Conservation (phyloP, 2,329 filamentous ascomycete genomes). For the Trichoderma pleuroti region DNA sequence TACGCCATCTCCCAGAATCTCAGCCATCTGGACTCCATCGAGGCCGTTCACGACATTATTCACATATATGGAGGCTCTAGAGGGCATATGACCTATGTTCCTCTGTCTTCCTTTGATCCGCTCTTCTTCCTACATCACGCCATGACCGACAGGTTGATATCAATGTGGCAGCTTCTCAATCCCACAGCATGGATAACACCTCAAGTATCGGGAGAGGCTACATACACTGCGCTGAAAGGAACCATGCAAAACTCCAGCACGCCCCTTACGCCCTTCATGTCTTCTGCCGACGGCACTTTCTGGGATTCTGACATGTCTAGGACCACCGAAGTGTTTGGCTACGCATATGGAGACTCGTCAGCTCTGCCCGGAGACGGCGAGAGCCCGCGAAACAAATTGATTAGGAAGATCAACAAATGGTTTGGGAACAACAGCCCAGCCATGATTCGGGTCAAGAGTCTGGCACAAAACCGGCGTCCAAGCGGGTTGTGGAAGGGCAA, state of each 20-base stretch:
- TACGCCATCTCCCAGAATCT: constrained; percentile 50
- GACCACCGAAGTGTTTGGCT: constrained; percentile 61
- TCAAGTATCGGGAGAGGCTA: constrained; percentile 51
- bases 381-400: constrained; percentile 33
- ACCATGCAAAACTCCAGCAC: constrained; percentile 53
- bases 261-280: constrained; percentile 65
- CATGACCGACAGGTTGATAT: constrained; percentile 71
- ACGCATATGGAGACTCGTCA: constrained; percentile 66
- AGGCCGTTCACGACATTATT: constrained; percentile 61
- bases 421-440: constrained; percentile 35
- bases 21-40: constrained; percentile 58
- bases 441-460: constrained; percentile 19
- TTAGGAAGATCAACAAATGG: constrained; percentile 51
- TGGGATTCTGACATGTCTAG: constrained; percentile 65
- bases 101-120: constrained; percentile 75
- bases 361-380: constrained; percentile 25
- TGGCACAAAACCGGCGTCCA: not conserved
- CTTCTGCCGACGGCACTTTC: constrained; percentile 53
- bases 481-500: not conserved
- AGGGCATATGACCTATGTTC: constrained; percentile 68
- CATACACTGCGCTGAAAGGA: constrained; percentile 57
- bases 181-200: constrained; percentile 63
- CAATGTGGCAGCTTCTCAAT: constrained; percentile 74
- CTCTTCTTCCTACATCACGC: constrained; percentile 74
- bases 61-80: constrained; percentile 56